phyloP scores from a whole-genome alignment of 225 moss, liverwort and hornwort genomes.

The Physcomitrium patens region DNA sequence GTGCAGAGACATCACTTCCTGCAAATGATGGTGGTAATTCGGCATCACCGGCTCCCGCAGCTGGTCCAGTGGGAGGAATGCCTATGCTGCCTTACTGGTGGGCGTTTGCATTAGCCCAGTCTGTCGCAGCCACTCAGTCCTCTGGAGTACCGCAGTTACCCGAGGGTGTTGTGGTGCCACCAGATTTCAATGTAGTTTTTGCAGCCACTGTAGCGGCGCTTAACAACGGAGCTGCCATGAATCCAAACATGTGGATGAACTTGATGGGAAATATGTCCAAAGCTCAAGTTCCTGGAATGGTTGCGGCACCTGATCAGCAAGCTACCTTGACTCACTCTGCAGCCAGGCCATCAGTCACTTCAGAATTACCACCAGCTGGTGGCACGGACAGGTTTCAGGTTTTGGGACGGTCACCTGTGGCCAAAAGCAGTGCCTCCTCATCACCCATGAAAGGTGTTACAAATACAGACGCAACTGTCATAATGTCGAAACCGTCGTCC shows the following conservation, averaged over 20 bases:
- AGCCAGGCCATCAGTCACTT: not conserved
- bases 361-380: slow-evolving; percentile 22
- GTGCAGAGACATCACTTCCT: slow-evolving; percentile 24
- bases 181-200: slow-evolving; percentile 47
- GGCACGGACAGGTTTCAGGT: slow-evolving; percentile 3
- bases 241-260: slow-evolving; percentile 45
- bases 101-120: slow-evolving; percentile 64
- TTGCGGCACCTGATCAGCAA: slow-evolving; percentile 29
- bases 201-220: slow-evolving; percentile 49
- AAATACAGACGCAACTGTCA: slow-evolving; percentile 13
- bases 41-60: slow-evolving; percentile 13
- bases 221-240: slow-evolving; percentile 48
- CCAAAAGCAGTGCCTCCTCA: slow-evolving; percentile 9
- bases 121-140: slow-evolving; percentile 52
- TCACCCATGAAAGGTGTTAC: slow-evolving; percentile 34
- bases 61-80: slow-evolving; percentile 36
- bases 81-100: slow-evolving; percentile 53
- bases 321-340: slow-evolving; percentile 30
- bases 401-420: slow-evolving; percentile 16
- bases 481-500: slow-evolving; percentile 5
- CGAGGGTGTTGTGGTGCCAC: slow-evolving; percentile 24
- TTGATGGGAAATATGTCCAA: slow-evolving; percentile 40
- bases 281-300: slow-evolving; percentile 27
- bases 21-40: slow-evolving; percentile 17
- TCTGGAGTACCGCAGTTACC: slow-evolving; percentile 26